Percentiles rank a stretch among this genome's conserved stretches.
Evolutionary conservation across 1,284 basidiomycete species (phyloP).

Genomic region (Anthracocystis walkeri): DNA sequence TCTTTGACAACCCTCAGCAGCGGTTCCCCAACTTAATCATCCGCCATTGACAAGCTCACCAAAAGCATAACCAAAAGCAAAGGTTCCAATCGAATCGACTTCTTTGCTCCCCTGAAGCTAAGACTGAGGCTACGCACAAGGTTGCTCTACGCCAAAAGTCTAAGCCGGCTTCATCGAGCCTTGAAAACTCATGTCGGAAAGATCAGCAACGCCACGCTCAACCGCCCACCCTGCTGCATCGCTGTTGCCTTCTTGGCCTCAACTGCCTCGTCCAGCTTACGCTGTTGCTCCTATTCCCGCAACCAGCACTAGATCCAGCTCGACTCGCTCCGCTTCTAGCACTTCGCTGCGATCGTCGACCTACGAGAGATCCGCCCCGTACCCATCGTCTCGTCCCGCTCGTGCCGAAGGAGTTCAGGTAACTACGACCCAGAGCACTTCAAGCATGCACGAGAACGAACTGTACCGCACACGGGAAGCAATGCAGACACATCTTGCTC

Average conservation of each 20-base stretch:
- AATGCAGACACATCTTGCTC: slow-evolving; percentile 21
- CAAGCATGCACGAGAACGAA: slow-evolving; percentile 30
- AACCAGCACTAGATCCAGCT: slow-evolving; percentile 15
- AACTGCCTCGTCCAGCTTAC: slow-evolving; percentile 29
- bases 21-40: background rate
- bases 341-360: slow-evolving; percentile 13
- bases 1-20: background rate
- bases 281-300: slow-evolving; percentile 29
- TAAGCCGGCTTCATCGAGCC: slow-evolving; percentile 8
- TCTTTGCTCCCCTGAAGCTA: background rate
- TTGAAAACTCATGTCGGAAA: slow-evolving; percentile 20
- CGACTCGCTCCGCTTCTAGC: slow-evolving; percentile 15
- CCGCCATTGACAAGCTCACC: background rate
- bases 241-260: slow-evolving; percentile 37
- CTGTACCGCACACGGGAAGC: slow-evolving; percentile 38
- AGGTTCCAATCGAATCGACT: background rate
- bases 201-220: slow-evolving; percentile 27
- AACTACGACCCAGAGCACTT: slow-evolving; percentile 9
- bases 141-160: slow-evolving; percentile 3
- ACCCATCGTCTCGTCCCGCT: slow-evolving; percentile 21
- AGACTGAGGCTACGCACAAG: slow-evolving; percentile 2
- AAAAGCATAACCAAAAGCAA: background rate
- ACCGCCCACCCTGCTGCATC: slow-evolving; percentile 28
- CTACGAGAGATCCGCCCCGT: slow-evolving; percentile 27
- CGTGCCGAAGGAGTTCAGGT: slow-evolving; percentile 27